Evolutionary conservation across 148 eudicot species (phyloP), one percentile per base, ranked within the genome.

Genomic region (Cornus kousa): DNA sequence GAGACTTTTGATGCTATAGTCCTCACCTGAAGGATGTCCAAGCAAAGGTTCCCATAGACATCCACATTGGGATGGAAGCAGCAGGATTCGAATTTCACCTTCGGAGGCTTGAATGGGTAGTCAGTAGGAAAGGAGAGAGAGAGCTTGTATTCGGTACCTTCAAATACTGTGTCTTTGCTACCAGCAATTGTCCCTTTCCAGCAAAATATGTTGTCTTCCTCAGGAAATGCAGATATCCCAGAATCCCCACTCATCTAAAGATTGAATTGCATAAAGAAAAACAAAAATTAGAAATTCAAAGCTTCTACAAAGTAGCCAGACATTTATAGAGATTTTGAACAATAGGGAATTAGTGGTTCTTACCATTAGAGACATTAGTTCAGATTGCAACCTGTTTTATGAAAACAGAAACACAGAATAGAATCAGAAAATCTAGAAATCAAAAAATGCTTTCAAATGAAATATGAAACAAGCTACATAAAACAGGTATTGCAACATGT

Each of bases 151-250:
- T 91, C 97, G 9, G 99, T 96, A 85, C 94, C 97, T 91, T 96
- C 99, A 78, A 96, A 96, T 0, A 96, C 99, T 4, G 99, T 96
- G 28, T 91, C 99, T 87, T 90, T 93, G 88, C 97, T 96, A 22
- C 99, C 99, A 11, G 82, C 83, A 48, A 96, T 96, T 10, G 99
- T 96, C 43, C 98, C 99, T 91, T 96, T 96, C 99, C 99, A 96
- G 72, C 79, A 85, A 77, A 90, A 91, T 66, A 96, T 89, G 87
- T 94, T 96, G 82, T 96, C 98, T 67, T 94, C 99, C 83, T 93
- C 99, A 5, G 99, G 99, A 78, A 96, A 96, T 9, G 99, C 98
- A 53, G 99, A 96, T 81, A 96, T 87, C 65, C 95, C 97, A 32
- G 97, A 77, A 75, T 89, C 98, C 39, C 99, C 99, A 65, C 99